phyloP scores from a whole-genome alignment of 1,284 basidiomycete genomes.

The Heimioporus retisporus region DNA sequence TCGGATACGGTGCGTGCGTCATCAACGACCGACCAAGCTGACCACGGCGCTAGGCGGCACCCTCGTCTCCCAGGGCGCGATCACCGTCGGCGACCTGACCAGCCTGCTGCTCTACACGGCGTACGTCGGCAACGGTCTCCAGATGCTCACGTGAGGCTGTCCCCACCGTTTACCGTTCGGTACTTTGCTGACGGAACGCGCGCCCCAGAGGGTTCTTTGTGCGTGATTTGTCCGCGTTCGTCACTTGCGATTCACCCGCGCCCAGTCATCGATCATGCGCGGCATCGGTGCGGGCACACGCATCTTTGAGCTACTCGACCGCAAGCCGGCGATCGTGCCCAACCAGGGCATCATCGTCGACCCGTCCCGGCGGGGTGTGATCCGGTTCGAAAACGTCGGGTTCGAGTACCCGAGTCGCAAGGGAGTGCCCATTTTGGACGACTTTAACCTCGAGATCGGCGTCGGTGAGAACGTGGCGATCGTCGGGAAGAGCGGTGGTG shows the following conservation, averaged over 20 bases:
- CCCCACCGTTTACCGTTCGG: background rate
- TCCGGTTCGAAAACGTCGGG: slow-evolving; percentile 83
- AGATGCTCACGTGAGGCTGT: slow-evolving; percentile 79
- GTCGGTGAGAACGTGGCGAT: slow-evolving; percentile 93
- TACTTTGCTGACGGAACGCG: slow-evolving; percentile 9
- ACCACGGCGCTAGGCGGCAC: slow-evolving; percentile 74
- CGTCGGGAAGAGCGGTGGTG: slow-evolving; percentile 92
- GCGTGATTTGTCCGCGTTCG: slow-evolving; percentile 28
- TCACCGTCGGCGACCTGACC: slow-evolving; percentile 93
- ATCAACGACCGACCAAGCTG: background rate
- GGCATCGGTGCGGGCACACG: slow-evolving; percentile 94
- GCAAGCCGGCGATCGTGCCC: slow-evolving; percentile 77
- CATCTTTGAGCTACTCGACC: slow-evolving; percentile 94
- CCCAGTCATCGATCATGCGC: slow-evolving; percentile 85
- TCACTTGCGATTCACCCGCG: slow-evolving; percentile 2
- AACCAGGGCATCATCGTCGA: slow-evolving; percentile 68
- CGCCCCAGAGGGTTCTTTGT: slow-evolving; percentile 50
- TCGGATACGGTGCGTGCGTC: slow-evolving; percentile 82
- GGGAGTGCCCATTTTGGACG: slow-evolving; percentile 82
- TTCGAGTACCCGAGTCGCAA: slow-evolving; percentile 92
- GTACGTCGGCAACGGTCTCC: slow-evolving; percentile 85
- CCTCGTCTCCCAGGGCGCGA: slow-evolving; percentile 88
- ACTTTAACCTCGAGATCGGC: slow-evolving; percentile 81
- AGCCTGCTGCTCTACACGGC: slow-evolving; percentile 95
- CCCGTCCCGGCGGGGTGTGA: slow-evolving; percentile 66